Evolutionary conservation across 192 early-diverging fungal species (phyloP).

Genomic region (Allomyces macrogynus): DNA sequence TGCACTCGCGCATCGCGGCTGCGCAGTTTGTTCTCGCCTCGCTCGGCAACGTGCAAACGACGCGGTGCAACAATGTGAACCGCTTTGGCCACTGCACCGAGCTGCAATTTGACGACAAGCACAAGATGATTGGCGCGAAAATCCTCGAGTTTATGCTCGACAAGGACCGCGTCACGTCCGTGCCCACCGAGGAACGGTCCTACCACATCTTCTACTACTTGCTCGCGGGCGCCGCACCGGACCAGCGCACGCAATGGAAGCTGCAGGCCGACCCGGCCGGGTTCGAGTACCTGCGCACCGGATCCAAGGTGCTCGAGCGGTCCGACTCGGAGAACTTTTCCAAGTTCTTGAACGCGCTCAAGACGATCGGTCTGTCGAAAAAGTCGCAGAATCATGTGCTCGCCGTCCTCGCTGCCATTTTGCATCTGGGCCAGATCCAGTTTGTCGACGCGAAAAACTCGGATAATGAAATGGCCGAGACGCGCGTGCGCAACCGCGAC

Average conservation of each 20-base stretch:
- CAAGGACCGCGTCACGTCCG: slow-evolving; percentile 48
- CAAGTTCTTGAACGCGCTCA: slow-evolving; percentile 58
- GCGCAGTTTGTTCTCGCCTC: background rate
- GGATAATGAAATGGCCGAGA: slow-evolving; percentile 42
- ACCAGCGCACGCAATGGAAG: slow-evolving; percentile 54
- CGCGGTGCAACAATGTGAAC: background rate
- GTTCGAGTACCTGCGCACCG: slow-evolving; percentile 31
- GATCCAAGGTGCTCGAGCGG: slow-evolving; percentile 27
- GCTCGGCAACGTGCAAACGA: background rate
- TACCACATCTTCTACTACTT: slow-evolving; percentile 95
- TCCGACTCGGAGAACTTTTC: slow-evolving; percentile 37
- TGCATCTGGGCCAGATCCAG: slow-evolving; percentile 72
- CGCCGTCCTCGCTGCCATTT: slow-evolving; percentile 59
- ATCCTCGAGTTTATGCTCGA: slow-evolving; percentile 76
- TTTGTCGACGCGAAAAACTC: slow-evolving; percentile 47
- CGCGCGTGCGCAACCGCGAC: slow-evolving; percentile 53
- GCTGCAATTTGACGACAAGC: slow-evolving; percentile 82
- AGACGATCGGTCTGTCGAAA: slow-evolving; percentile 60
- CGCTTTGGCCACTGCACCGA: slow-evolving; percentile 60
- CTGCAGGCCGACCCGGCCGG: slow-evolving; percentile 36
- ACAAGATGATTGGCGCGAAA: slow-evolving; percentile 69
- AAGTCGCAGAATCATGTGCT: slow-evolving; percentile 69
- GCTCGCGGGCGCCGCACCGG: slow-evolving; percentile 54
- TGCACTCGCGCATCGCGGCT: background rate
- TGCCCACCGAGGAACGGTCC: slow-evolving; percentile 45